Evolutionary conservation across 2,329 filamentous ascomycete species (phyloP), one percentile per base, ranked within the genome.

Genomic region (Aaosphaeria arxii): DNA sequence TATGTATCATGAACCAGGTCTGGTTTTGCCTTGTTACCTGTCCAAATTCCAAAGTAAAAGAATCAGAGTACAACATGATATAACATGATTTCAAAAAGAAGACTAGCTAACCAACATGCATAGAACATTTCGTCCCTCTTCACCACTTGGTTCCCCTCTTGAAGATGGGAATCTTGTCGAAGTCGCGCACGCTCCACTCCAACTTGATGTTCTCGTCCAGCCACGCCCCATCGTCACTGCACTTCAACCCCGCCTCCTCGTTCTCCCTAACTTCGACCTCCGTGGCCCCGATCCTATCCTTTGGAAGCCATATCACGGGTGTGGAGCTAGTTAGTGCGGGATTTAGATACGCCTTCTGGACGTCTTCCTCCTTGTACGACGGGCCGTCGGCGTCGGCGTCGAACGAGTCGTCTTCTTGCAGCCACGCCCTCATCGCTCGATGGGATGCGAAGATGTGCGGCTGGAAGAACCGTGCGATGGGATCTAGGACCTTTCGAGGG

Each of bases 381-480:
- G 63, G 66, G 11, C 64, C 52, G 44, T 67, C 58, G 7, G 66
- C 62, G 24, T 62, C 56, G 30, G 66, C 60, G 32, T 63, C 42
- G 39, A 40, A 64, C 11, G 61, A 57, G 6, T 45, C 40, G 28
- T 61, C 65, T 6, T 67, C 63, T 7, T 53, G 52, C 1, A 71
- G 46, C 66, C 66, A 71, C 4, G 52, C 49, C 42, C 61, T 62
- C 63, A 71, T 64, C 1, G 63, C 67, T 2, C 56, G 58, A 42
- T 69, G 58, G 11, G 59, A 64, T 24, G 66, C 64, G 30, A 64
- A 69, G 11, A 69, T 53, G 29, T 69, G 66, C 9, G 67, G 67
- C 40, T 67, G 59, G 44, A 69, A 59, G 52, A 71, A 71, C 6
- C 52, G 56, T 3, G 67, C 64, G 6, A 70, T 7, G 1, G 66